Conservation (phyloP, 2,329 filamentous ascomycete species). For the Aureobasidium lini region DNA sequence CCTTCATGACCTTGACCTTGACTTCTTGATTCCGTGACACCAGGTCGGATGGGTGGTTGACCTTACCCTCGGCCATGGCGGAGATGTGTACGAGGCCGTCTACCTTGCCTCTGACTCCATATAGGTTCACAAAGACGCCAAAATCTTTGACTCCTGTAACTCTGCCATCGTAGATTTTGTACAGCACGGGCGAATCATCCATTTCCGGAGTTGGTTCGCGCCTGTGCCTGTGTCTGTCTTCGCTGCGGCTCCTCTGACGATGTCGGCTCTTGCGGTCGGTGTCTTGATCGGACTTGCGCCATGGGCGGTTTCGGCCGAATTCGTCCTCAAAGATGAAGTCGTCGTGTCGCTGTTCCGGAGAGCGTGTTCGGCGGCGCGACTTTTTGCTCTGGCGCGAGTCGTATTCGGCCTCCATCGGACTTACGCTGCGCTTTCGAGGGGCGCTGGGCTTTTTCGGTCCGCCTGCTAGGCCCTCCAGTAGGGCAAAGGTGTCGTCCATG, state of each 20-base stretch:
- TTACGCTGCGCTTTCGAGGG: slow-evolving; percentile 51
- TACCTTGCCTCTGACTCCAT: slow-evolving; percentile 77
- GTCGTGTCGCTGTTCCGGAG: slow-evolving; percentile 46
- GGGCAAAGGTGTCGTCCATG: slow-evolving; percentile 86
- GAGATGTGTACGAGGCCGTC: slow-evolving; percentile 94
- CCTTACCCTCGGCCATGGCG: slow-evolving; percentile 74
- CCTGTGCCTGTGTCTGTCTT: slow-evolving; percentile 56
- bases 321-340: slow-evolving; percentile 53
- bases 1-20: slow-evolving; percentile 85
- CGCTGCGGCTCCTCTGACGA: slow-evolving; percentile 34
- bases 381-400: slow-evolving; percentile 29
- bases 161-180: slow-evolving; percentile 83
- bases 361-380: slow-evolving; percentile 39
- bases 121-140: slow-evolving; percentile 89
- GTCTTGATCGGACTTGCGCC: slow-evolving; percentile 34
- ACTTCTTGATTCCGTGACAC: slow-evolving; percentile 73
- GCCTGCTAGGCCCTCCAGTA: slow-evolving; percentile 74
- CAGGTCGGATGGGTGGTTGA: slow-evolving; percentile 87
- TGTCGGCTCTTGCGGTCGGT: slow-evolving; percentile 38
- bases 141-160: slow-evolving; percentile 94
- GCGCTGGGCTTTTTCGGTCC: slow-evolving; percentile 40
- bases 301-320: slow-evolving; percentile 43
- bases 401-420: slow-evolving; percentile 39
- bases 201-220: slow-evolving; percentile 63
- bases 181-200: slow-evolving; percentile 71